These are phyloP conservation scores for Exidia glandulosa DNA, from an alignment of 768 basidiomycete species.

Conservation along the genomic window DNA sequence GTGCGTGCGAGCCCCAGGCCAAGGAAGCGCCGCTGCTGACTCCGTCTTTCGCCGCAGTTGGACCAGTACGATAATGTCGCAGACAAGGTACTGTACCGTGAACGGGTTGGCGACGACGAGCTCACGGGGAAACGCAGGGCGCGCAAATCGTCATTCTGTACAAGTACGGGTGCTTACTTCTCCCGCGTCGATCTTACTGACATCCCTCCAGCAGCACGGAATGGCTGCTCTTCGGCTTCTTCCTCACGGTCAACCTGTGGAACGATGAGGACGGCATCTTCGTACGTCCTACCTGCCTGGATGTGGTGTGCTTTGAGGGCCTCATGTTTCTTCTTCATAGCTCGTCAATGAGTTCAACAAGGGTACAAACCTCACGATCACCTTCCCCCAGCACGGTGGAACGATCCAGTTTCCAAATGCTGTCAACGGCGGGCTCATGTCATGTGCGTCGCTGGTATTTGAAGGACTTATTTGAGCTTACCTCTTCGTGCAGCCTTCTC, in stretches of 20 bases:
- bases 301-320: neutral
- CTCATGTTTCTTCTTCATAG: neutral
- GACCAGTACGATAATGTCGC: slow-evolving; percentile 15
- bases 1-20: slow-evolving; percentile 17
- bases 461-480: too few relatives aligned
- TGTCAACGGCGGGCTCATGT: slow-evolving; percentile 14
- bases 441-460: too few relatives aligned
- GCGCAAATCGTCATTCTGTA: slow-evolving; percentile 40
- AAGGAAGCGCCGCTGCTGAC: neutral
- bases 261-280: neutral
- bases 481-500: too few relatives aligned
- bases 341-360: neutral
- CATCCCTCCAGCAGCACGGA: slow-evolving; percentile 31
- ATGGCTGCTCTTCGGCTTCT: slow-evolving; percentile 36
- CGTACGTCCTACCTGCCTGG: neutral
- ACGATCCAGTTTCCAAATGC: slow-evolving; percentile 14
- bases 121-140: slow-evolving; percentile 28
- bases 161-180: slow-evolving; percentile 28
- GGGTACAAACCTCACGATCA: neutral
- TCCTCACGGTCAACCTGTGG: slow-evolving; percentile 20
- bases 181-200: neutral
- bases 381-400: slow-evolving; percentile 3
- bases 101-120: slow-evolving; percentile 1
- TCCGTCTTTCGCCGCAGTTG: neutral
- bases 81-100: slow-evolving; percentile 41